Base-by-base conservation (phyloP, 176 grass and related monocot genomes). In the Oryza officinalis region DNA sequence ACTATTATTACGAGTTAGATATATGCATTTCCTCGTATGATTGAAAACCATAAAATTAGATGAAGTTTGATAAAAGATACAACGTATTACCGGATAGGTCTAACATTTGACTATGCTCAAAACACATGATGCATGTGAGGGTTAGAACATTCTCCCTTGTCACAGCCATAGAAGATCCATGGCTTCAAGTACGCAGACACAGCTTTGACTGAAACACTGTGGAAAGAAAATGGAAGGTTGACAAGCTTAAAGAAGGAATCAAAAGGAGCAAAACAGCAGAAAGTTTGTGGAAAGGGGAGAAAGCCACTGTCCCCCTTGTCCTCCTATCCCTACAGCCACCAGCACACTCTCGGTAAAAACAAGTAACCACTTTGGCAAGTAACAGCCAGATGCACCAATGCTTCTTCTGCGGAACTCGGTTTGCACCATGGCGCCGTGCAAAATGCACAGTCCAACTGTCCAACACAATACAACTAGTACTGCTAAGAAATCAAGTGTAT, bases 161-260 rank as follows among this genome's bases (percentile, higher is more conserved):
- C 23, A 40, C 40, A 43, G 2, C 40, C 59, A 20, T 17, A 85
- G 15, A 69, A 12, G 72, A 65, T 86, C 84, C 74, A 31, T 79
- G 63, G 9, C 27, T 8, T 63, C 32, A 79, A 74, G 82, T 50
- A n/a, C 35, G 61, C 61, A 84, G 26, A 60, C 30, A 8, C 45
- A 68, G 33, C 69, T 80, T 84, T 84, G 76, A 75, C 81, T 69
- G 76, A 4, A 69, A 67, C 14, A 77, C 13, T 8, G 68, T 59
- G 69, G 69, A 75, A 83, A 40, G 61, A 59, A 69, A 90, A 87
- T 87, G 63, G 89, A 90, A 90, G 80, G 84, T 87, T 87, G 80
- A 71, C 69, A 84, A 70, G 75, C 38, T 70, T 87, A 87, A 75
- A 87, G 68, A 80, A 52, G 49, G 30, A 75, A 80, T 79, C 84